Base-by-base conservation (phyloP, 1,284 basidiomycete genomes). In the Grifola frondosa region DNA sequence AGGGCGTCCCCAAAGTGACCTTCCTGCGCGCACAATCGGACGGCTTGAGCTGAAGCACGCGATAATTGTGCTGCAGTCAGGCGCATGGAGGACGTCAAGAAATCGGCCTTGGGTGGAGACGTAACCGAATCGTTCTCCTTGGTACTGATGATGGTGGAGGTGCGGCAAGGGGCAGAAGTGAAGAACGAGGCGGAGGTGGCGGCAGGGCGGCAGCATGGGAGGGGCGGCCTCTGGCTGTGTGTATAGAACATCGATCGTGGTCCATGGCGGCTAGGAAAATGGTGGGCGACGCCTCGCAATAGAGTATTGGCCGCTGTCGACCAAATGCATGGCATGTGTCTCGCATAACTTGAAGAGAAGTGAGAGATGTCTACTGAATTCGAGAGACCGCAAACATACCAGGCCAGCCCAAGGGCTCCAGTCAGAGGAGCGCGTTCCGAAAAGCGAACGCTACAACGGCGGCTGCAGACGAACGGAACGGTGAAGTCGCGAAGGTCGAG, bases 281-380 rank as follows among this genome's bases (percentile, higher is more conserved):
- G 23, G 10, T n/a, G n/a, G n/a, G n/a, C 20, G 15, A 40, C 12
- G 42, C 32, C 37, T 23, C 45, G 45, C 15, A 45, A 21, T 17
- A 53, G 38, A 31, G 39, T 30, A 35, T 65, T 75, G 69, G 73
- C 67, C 58, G 68, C 60, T 56, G 60, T 68, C 46, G 68, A 72
- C 73, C 70, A 73, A 65, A 65, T 71, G 71, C 79, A 80, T 81
- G 67, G 78, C 80, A 83, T 82, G 73, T 68, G 73, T 64, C 61
- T 69, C 59, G 73, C 75, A 78, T 80, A 58, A 67, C 76, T 72
- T 44, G 12, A 5, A 11, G 5, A 21, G 19, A 33, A n/a, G 25
- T 38, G 34, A 41, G 30, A 30, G 23, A 17, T 6, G 19, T 36
- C 21, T 20, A 24, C 12, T 11, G 4, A 15, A 34, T 22, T 8